phyloP scores from a whole-genome alignment of 176 grass and related monocot species.

The Carex scoparia region DNA sequence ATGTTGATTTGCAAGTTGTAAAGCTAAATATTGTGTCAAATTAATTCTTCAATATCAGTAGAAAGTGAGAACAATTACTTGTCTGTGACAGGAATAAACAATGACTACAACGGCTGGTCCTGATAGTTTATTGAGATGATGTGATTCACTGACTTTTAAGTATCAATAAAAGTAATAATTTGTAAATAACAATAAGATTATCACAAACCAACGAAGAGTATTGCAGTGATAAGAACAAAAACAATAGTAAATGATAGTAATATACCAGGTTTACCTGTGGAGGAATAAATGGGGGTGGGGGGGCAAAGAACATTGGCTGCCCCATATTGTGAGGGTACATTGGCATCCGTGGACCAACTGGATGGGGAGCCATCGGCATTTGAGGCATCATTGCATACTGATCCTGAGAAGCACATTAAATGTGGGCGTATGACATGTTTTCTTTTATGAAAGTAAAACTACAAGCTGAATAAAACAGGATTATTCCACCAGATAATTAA shows the following conservation, averaged over 20 bases:
- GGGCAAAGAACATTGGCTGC: constrained; percentile 87
- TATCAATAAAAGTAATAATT: not conserved
- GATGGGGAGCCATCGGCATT: constrained; percentile 47
- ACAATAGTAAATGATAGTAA: not conserved
- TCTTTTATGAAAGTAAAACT: not conserved
- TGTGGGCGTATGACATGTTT: not conserved
- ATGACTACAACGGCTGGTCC: not conserved
- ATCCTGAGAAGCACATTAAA: constrained; percentile 34
- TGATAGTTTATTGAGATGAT: not conserved
- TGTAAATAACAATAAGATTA: not conserved
- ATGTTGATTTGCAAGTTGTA: not conserved
- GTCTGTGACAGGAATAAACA: not conserved
- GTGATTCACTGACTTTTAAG: not conserved
- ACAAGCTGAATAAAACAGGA: not conserved
- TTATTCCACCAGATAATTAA: not conserved
- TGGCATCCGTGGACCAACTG: constrained; percentile 73
- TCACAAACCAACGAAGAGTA: not conserved
- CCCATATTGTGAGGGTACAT: constrained; percentile 80
- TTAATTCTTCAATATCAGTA: not conserved
- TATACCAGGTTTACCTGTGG: constrained; percentile 47
- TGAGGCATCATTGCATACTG: constrained; percentile 79
- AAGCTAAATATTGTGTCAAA: not conserved
- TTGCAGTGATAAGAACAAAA: not conserved
- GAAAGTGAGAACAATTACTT: not conserved
- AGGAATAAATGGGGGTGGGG: constrained; percentile 71